Evolutionary conservation across 371 early-diverging fungal genomes (phyloP), one percentile per base, ranked within the genome.

Genomic region (Funneliformis caledonium): DNA sequence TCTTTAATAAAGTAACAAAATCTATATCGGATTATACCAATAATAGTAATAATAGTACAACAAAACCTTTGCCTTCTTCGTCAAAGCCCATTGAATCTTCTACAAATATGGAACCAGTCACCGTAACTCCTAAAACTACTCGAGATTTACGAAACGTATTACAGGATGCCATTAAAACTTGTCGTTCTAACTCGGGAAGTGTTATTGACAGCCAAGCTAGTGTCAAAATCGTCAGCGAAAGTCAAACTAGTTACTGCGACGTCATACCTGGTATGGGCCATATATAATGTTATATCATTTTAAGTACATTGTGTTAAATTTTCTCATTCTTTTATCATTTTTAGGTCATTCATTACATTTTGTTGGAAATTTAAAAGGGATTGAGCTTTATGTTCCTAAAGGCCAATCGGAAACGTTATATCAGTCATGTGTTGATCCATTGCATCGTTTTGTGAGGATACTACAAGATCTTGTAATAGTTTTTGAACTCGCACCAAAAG

Each of bases 361-460:
- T 80, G 88, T 86, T 0, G 90, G 91, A 0, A 84, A 82, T 61
- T 82, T 86, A 1, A 85, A 85, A 22, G 88, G 86, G 7, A 85
- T 91, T 31, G 89, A 91, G 72, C 87, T 91, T 56, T 92, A 90
- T 76, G 84, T 91, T 2, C 86, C 89, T 69, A 88, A 88, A 48
- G 83, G 65, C 61, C 82, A 88, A 2, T 89, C 79, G 10, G 56
- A 67, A 79, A 70, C 69, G 9, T 37, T 50, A 50, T 22, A 22
- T 45, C 10, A 8, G 11, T 11, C n/a, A n/a, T 52, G 16, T 42
- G 2, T 11, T 6, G 9, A 11, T 65, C 11, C 67, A 19, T 47
- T 79, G 42, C 7, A 14, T 2, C 81, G 87, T 8, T 96, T 97
- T 81, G 89, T 85, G 4, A 78, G 76, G 5, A 64, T 96, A 6